Base-by-base conservation (phyloP, 2,329 filamentous ascomycete species). In the Aspergillus niger region DNA sequence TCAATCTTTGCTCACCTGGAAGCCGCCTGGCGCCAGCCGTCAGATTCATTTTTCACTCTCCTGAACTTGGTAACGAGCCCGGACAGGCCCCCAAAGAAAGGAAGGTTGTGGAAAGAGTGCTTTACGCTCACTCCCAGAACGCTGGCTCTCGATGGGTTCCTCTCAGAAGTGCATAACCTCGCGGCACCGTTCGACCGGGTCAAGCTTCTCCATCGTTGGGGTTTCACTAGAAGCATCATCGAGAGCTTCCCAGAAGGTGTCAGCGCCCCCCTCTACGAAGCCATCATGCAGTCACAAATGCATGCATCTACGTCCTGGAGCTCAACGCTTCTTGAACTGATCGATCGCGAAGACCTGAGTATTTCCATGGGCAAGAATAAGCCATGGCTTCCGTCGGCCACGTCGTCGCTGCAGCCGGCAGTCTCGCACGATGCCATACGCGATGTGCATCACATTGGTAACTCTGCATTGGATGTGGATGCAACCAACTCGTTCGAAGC, bases 221-320 rank as follows among this genome's bases (percentile, higher is more conserved):
- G 89, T 0, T 86, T 97, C 50, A 75, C 74, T 22, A 68, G 71
- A 8, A 80, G 84, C 24, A 79, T 93, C 52, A 83, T 98, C 15
- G 91, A 96, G 64, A 92, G 91, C 0, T 80, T 98, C 1, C 94
- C 95, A 1, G 92, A 96, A 74, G 88, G 91, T 26, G 82, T 97
- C n/a, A 84, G 91, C 57, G 86, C 89, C 2, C 90, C 91, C 0
- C 81, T 98, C 13, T 89, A 90, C 71, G 93, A 98, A 77, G 88
- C 89, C 5, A 92, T 98, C 43, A 85, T 89, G n/a, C 84, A 87
- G 64, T 96, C 91, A 65, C 93, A 97, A 73, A 85, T 87, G n/a
- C 85, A 87, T 61, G 94, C 94, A 17, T 91, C 92, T 8, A 84
- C 88, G 0, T 85, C 83, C 1, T 98, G 94, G 92, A 82, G 85